These are phyloP conservation scores for Trichoderma sp. DNA, from an alignment of 2,329 filamentous ascomycete species.

Conservation along the genomic window DNA sequence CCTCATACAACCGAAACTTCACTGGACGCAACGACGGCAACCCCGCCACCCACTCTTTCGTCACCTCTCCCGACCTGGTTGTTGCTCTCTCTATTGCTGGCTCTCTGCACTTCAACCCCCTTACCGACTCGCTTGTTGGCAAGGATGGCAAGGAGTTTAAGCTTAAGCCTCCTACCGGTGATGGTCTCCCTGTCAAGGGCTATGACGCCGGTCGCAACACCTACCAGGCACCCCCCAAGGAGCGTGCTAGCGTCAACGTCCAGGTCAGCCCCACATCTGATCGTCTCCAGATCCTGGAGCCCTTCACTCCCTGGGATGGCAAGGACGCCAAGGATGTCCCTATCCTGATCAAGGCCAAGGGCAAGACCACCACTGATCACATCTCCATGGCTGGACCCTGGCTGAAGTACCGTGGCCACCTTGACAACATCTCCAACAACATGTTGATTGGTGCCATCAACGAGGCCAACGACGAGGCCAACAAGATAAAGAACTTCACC, in stretches of 20 bases:
- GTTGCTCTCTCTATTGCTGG: slow-evolving; percentile 84
- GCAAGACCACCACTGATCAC: slow-evolving; percentile 96
- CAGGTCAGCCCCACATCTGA: slow-evolving; percentile 85
- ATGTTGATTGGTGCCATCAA: slow-evolving; percentile 98
- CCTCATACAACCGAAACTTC: slow-evolving; percentile 99
- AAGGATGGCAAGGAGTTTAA: slow-evolving; percentile 96
- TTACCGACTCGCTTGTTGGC: slow-evolving; percentile 88
- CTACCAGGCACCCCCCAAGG: slow-evolving; percentile 88
- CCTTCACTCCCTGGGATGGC: slow-evolving; percentile 86
- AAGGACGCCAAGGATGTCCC: slow-evolving; percentile 82
- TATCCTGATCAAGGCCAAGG: slow-evolving; percentile 93
- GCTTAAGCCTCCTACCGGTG: slow-evolving; percentile 75
- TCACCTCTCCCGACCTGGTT: slow-evolving; percentile 85
- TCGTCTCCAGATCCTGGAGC: slow-evolving; percentile 86
- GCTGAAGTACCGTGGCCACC: slow-evolving; percentile 97
- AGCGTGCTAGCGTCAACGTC: slow-evolving; percentile 71
- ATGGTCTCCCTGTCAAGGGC: slow-evolving; percentile 73
- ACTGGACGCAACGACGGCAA: slow-evolving; percentile 96
- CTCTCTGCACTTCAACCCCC: slow-evolving; percentile 87
- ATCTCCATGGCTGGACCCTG: slow-evolving; percentile 96
- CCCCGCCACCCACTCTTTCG: slow-evolving; percentile 90
- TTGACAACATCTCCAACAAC: slow-evolving; percentile 99
- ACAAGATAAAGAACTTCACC: slow-evolving; percentile 92
- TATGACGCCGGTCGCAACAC: slow-evolving; percentile 92
- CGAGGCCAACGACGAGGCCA: slow-evolving; percentile 91